These are phyloP conservation scores for Arabidopsis arenosa DNA, from an alignment of 345 rosid genomes.

Conservation along the genomic window DNA sequence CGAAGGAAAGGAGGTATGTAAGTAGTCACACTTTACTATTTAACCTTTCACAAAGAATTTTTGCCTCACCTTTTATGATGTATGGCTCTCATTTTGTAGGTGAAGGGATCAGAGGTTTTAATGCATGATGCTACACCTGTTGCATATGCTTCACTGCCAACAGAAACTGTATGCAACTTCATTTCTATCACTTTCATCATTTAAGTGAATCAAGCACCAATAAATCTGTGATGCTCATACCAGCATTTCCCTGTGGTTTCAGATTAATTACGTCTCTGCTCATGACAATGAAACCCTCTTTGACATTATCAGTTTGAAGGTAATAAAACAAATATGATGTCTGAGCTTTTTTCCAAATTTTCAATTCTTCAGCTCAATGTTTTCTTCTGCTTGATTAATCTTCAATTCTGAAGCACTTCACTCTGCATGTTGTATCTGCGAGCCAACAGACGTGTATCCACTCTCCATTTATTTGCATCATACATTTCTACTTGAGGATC, in stretches of 20 bases:
- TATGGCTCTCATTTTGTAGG: slow-evolving; percentile 51
- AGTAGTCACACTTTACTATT: neutral
- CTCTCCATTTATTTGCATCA: slow-evolving; percentile 3
- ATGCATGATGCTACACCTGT: slow-evolving; percentile 76
- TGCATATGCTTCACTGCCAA: slow-evolving; percentile 73
- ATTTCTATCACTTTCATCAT: slow-evolving; percentile 17
- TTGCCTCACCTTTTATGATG: slow-evolving; percentile 12
- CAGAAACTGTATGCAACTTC: slow-evolving; percentile 68
- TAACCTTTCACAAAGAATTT: slow-evolving; percentile 9
- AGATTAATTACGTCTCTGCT: slow-evolving; percentile 95
- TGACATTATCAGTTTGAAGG: slow-evolving; percentile 88
- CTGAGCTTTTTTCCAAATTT: slow-evolving; percentile 2
- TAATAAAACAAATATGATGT: slow-evolving; percentile 40
- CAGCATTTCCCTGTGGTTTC: slow-evolving; percentile 33
- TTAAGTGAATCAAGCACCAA: slow-evolving; percentile 15
- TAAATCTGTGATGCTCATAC: slow-evolving; percentile 22
- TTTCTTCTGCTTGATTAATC: slow-evolving; percentile 9
- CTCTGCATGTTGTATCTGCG: slow-evolving; percentile 13
- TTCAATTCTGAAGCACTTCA: neutral
- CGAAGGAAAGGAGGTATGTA: slow-evolving; percentile 73
- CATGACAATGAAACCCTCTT: slow-evolving; percentile 98
- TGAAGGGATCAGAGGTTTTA: slow-evolving; percentile 76
- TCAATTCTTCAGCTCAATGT: slow-evolving; percentile 2
- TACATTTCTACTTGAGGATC: slow-evolving; percentile 9
- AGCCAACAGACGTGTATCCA: neutral